These are phyloP conservation scores for Apophysomyces ossiformis DNA, from an alignment of 371 early-diverging fungal species.

Conservation along the genomic window DNA sequence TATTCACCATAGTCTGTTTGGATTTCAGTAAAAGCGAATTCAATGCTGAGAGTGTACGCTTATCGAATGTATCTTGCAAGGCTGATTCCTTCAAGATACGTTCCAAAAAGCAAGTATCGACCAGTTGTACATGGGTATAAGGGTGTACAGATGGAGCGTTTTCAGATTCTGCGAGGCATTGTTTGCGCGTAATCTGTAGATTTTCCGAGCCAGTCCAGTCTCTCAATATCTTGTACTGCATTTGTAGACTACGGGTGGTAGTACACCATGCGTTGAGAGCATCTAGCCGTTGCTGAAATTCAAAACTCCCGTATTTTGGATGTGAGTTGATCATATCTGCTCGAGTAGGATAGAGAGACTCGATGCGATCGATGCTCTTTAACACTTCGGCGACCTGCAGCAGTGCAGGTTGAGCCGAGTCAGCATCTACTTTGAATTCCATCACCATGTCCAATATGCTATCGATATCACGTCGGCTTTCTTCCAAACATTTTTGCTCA, in stretches of 20 bases:
- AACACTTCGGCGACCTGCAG: constrained; percentile 71
- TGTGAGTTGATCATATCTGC: constrained; percentile 68
- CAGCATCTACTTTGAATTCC: constrained; percentile 62
- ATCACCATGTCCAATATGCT: constrained; percentile 65
- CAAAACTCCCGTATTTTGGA: constrained; percentile 69
- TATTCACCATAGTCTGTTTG: constrained; percentile 68
- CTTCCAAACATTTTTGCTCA: constrained; percentile 73
- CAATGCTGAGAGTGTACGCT: constrained; percentile 67
- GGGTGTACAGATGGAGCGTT: neutral
- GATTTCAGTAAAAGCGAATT: constrained; percentile 60
- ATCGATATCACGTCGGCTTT: constrained; percentile 67
- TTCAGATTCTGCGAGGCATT: constrained; percentile 5
- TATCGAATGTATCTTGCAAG: constrained; percentile 79
- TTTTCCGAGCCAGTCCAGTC: constrained; percentile 85
- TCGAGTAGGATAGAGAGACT: constrained; percentile 77
- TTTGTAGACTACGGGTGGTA: constrained; percentile 73
- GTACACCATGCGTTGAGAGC: constrained; percentile 83
- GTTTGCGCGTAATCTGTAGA: constrained; percentile 60
- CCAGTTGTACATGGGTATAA: neutral
- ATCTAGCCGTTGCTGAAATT: constrained; percentile 71
- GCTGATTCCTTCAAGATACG: constrained; percentile 83
- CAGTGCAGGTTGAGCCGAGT: constrained; percentile 47
- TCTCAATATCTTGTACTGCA: constrained; percentile 73
- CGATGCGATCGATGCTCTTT: constrained; percentile 79
- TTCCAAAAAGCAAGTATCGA: constrained; percentile 77